Evolutionary conservation across 2,329 filamentous ascomycete genomes (phyloP).

Genomic region (Penicillium sp.): DNA sequence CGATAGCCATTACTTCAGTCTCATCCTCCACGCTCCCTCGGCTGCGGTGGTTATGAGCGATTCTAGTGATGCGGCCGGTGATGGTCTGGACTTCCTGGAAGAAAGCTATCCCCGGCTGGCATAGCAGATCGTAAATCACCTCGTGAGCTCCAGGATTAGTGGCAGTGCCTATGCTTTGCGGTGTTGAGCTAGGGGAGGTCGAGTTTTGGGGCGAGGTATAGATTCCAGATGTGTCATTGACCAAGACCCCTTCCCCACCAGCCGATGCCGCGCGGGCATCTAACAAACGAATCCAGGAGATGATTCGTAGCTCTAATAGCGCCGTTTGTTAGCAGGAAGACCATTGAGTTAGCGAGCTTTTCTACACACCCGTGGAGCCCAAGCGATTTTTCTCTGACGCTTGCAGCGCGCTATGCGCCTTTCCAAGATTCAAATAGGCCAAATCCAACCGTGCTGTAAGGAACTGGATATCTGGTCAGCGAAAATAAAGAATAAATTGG

Average conservation of each 20-base stretch:
- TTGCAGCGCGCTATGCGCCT: background rate
- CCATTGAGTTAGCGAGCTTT: background rate
- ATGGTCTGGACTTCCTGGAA: constrained; percentile 60
- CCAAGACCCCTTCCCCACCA: constrained; percentile 56
- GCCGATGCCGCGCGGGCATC: constrained; percentile 58
- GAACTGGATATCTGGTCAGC: background rate
- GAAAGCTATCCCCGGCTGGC: constrained; percentile 35
- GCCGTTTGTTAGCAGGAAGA: background rate
- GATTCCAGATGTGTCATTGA: constrained; percentile 37
- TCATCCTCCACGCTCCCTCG: constrained; percentile 59
- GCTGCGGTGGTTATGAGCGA: constrained; percentile 58
- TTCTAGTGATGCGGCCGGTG: constrained; percentile 57
- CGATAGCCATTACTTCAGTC: constrained; percentile 58
- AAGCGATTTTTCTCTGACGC: background rate
- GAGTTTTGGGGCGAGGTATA: constrained; percentile 6
- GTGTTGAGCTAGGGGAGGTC: constrained; percentile 46
- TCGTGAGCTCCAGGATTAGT: background rate
- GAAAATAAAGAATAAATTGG: background rate
- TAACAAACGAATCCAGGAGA: constrained; percentile 57
- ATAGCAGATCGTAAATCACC: background rate
- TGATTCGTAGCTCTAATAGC: background rate
- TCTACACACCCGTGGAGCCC: background rate
- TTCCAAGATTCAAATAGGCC: constrained; percentile 1
- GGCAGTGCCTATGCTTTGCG: background rate
- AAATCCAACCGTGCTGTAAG: background rate